Evolutionary conservation across 805 yeast genomes (phyloP).

Genomic region (Starmerella tilneyi): DNA sequence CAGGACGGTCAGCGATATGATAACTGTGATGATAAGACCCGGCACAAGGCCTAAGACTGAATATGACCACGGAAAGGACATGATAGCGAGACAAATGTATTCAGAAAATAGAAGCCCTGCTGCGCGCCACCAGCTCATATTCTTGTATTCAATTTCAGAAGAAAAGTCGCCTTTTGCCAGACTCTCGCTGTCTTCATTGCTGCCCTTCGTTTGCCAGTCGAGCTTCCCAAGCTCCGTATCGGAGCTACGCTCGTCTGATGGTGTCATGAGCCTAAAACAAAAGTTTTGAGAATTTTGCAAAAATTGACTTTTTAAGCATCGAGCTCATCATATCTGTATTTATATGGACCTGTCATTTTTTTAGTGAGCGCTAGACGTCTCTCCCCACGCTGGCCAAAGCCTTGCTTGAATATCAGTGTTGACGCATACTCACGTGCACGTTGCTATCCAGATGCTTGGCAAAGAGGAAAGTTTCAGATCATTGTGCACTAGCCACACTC

Average conservation of each 20-base stretch:
- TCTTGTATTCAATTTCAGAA: conserved; percentile 37
- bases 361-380: too few species aligned
- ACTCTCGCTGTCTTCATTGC: background rate
- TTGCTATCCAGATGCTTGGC: too few species aligned
- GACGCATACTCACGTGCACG: too few species aligned
- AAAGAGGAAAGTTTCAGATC: too few species aligned
- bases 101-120: conserved; percentile 52
- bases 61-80: conserved; percentile 60
- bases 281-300: too few species aligned
- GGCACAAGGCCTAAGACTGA: conserved; percentile 51
- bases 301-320: too few species aligned
- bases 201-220: background rate
- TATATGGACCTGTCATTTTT: too few species aligned
- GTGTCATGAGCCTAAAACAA: too few species aligned
- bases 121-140: conserved; percentile 50
- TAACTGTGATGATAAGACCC: conserved; percentile 45
- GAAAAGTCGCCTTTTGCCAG: background rate
- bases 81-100: conserved; percentile 50
- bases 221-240: background rate
- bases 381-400: too few species aligned
- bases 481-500: too few species aligned
- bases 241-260: background rate
- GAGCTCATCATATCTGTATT: too few species aligned
- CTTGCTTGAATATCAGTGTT: too few species aligned
- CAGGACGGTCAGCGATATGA: conserved; percentile 41